These are phyloP conservation scores for Pichia ethanolica DNA, from an alignment of 805 yeast species.

Conservation along the genomic window DNA sequence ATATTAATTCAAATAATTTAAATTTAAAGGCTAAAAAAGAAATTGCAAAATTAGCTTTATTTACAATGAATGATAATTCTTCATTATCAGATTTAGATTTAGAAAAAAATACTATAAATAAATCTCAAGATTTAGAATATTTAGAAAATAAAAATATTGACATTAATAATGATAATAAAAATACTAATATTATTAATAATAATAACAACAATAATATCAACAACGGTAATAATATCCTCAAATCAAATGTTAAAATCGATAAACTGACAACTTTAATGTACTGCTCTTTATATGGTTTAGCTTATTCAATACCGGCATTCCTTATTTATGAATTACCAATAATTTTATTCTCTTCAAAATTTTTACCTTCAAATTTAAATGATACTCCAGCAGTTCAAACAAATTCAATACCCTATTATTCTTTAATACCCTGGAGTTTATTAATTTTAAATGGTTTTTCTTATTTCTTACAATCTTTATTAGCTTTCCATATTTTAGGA, in stretches of 20 bases:
- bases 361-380: constrained; percentile 6
- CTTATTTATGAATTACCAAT: constrained; percentile 49
- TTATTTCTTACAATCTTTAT: constrained; percentile 71
- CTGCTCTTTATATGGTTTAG: constrained; percentile 66
- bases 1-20: background rate
- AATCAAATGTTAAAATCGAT: constrained; percentile 41
- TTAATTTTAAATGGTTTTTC: constrained; percentile 62
- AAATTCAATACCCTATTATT: constrained; percentile 10
- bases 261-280: constrained; percentile 75
- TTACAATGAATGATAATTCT: background rate
- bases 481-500: constrained; percentile 77
- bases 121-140: background rate
- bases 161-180: too few relatives aligned
- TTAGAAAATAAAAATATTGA: background rate
- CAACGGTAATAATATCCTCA: background rate
- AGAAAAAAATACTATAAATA: constrained; percentile 4
- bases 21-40: constrained; percentile 1
- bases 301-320: constrained; percentile 70
- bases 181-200: too few relatives aligned
- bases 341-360: constrained; percentile 9
- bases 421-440: constrained; percentile 36
- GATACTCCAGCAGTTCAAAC: constrained; percentile 1
- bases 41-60: constrained; percentile 3
- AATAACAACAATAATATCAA: too few relatives aligned
- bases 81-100: constrained; percentile 1